Percentiles rank a stretch among this genome's conserved stretches.
phyloP scores from a whole-genome alignment of 805 yeast species.

The Starmerella scarabaei region DNA sequence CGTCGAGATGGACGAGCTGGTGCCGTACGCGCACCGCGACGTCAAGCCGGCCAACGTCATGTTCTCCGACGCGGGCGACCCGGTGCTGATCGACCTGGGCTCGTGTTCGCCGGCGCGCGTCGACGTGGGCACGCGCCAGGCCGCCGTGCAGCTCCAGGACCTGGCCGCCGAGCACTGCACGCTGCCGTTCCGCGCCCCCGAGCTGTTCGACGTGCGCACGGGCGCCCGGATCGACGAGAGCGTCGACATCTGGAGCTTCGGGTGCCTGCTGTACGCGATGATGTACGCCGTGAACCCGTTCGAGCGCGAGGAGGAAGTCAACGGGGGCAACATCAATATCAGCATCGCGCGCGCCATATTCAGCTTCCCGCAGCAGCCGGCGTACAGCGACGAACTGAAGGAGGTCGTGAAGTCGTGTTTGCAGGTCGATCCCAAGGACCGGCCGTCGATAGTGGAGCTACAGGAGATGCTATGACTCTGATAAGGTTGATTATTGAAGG shows the following conservation, averaged over 20 bases:
- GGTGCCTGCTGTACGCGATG: constrained; percentile 67
- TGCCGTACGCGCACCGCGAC: constrained; percentile 73
- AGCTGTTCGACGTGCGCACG: constrained; percentile 61
- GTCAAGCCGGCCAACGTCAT: constrained; percentile 81
- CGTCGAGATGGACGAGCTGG: constrained; percentile 26
- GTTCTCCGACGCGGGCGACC: constrained; percentile 59
- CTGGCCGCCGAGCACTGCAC: constrained; percentile 76
- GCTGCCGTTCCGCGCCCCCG: constrained; percentile 82
- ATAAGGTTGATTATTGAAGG: background rate
- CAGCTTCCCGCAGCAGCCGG: constrained; percentile 40
- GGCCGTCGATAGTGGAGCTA: constrained; percentile 56
- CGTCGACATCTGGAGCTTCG: constrained; percentile 85
- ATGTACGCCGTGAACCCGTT: constrained; percentile 77
- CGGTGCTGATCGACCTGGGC: constrained; percentile 76
- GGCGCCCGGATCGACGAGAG: constrained; percentile 54
- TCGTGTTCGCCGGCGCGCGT: constrained; percentile 56
- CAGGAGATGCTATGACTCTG: constrained; percentile 27
- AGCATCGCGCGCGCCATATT: constrained; percentile 62
- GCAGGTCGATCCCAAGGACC: constrained; percentile 41
- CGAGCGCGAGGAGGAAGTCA: constrained; percentile 64
- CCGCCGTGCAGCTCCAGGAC: constrained; percentile 67
- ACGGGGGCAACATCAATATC: constrained; percentile 68
- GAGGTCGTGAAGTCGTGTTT: constrained; percentile 49
- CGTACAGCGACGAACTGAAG: constrained; percentile 44
- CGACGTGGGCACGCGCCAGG: constrained; percentile 43